A percentile compares a stretch with the other conserved stretches of the same genome.
These are phyloP conservation scores for Populus ilicifolia DNA, from an alignment of 345 rosid species.

Conservation along the genomic window DNA sequence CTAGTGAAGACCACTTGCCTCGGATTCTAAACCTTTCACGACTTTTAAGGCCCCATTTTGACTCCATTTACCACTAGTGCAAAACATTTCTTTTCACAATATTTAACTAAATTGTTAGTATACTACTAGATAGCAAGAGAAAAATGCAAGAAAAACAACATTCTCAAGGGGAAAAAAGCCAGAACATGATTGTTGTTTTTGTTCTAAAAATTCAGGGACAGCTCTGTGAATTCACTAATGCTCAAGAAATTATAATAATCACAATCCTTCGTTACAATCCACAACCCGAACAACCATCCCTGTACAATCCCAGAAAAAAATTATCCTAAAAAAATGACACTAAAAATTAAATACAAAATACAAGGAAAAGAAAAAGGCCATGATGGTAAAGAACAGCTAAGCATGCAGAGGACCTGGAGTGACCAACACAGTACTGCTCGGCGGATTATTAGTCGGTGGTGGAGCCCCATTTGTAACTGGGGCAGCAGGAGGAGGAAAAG, in stretches of 20 bases:
- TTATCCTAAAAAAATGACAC: neutral
- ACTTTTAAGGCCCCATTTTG: neutral
- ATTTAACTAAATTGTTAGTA: neutral
- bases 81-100: too few relatives aligned
- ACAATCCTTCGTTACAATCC: neutral
- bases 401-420: slow-evolving; percentile 67
- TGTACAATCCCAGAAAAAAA: slow-evolving; percentile 6
- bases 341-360: neutral
- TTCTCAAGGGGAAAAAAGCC: neutral
- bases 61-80: neutral
- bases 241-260: neutral
- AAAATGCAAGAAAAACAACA: neutral
- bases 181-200: neutral
- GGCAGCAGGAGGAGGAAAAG: slow-evolving; percentile 25
- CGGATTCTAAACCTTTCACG: slow-evolving; percentile 9
- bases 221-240: neutral
- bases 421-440: slow-evolving; percentile 36
- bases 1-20: neutral
- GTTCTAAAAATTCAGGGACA: neutral
- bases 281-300: neutral
- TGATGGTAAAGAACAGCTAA: slow-evolving; percentile 19
- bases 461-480: slow-evolving; percentile 33
- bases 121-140: neutral
- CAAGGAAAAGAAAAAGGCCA: neutral
- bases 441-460: slow-evolving; percentile 55